Evolutionary conservation across 2,329 filamentous ascomycete species (phyloP), one percentile per base, ranked within the genome.

Genomic region (Fusarium sambucinum): DNA sequence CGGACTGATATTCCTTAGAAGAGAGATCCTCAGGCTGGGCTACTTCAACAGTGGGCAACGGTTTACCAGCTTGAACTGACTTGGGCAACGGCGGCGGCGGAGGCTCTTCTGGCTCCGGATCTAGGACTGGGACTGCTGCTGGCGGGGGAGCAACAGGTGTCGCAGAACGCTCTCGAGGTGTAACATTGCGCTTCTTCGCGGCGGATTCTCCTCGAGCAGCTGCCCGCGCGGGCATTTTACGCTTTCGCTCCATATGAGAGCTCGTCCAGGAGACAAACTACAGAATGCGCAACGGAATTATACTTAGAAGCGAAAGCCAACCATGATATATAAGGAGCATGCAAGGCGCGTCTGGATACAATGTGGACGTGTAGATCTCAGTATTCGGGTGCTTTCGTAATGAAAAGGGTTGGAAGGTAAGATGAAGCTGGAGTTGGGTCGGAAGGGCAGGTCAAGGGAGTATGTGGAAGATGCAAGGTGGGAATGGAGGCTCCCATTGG

Each of bases 11-110:
- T 16, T 93, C 90, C 68, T 85, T 86, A 6, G 80, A 75, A 0
- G 89, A 80, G 9, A 94, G 81, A 64, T 89, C 84, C 10, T 87
- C 84, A 1, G 88, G 80, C 76, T 96, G 92, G 17, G 89, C 83
- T 48, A 87, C 84, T 69, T 90, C 85, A 16, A 94, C 85, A 1
- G 89, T 92, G 4, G 92, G 92, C 32, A 95, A 80, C 17, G 91
- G 89, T 73, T 90, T 88, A 48, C 89, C 89, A 3, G 90, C 79
- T 70, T 85, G 81, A 35, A 94, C 80, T 45, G 86, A 87, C 65
- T 84, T 87, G 27, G 91, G 91, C 55, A 94, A 74, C 56, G 80
- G 80, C 69, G 78, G 77, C 48, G 76, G 79, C 16, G 78, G 76
- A 56, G 76, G 78, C 41, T 72, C 69, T 56, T 72, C 61, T 25